Evolutionary conservation across 106 monocot species (phyloP), one percentile per base, ranked within the genome.

Genomic region (Platanthera zijinensis): DNA sequence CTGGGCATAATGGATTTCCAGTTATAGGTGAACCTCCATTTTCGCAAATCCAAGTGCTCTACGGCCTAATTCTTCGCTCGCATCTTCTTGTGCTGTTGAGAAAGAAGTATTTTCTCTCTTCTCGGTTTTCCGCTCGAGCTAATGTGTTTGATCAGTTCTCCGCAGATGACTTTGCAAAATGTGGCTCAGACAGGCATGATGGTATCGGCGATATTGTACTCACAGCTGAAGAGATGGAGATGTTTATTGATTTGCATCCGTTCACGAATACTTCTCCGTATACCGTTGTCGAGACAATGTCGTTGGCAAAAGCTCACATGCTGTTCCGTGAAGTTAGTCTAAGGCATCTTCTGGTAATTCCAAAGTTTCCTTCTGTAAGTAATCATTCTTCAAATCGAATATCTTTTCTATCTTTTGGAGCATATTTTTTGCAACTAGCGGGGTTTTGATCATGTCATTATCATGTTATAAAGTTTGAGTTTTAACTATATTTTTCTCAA

Each of bases 1-100:
- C 77, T 8, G 82, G 82, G 2, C 82, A 82, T 48, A 57, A 82
- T 66, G 82, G 77, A 45, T 82, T 73, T 50, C 82, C 82, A 8
- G 82, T 82, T 7, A 71, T 82, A 17, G 82, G 77, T 76, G 77
- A 80, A 28, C 80, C 82, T 59, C 86, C 86, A 30, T 77, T 76
- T 77, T 79, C 86, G 0, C 11, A 75, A 52, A 67, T 78, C 32
- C 81, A 81, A 7, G 76, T 81, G 45, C 74, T 90, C 12, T 81
- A 71, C 54, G 91, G 91, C 21, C 52, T 88, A 18, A 54, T 88
- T 64, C 86, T 86, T 54, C 76, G 91, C 3, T 21, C 81, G 1
- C 90, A 90, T 71, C 81, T 90, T 48, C 83, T 90, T 10, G 85
- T 87, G 48, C 73, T 88, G 32, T 56, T 91, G 61, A 88, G 78